Evolutionary conservation across 495 filamentous ascomycete genomes (phyloP).

Genomic region (Cudoniella acicularis): DNA sequence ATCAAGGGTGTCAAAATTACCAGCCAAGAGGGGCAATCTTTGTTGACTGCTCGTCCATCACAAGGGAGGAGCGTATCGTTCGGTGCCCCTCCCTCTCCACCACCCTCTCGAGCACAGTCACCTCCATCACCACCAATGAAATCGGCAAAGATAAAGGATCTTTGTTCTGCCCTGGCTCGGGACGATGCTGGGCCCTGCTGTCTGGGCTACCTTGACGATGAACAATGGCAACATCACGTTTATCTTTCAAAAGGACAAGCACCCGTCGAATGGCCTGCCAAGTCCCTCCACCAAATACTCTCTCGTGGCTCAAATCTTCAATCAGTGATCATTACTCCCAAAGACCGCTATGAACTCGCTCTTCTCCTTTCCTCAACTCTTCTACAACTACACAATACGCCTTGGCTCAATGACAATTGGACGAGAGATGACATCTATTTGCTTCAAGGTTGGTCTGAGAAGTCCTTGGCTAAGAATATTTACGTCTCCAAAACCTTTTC

Average conservation of each 20-base stretch:
- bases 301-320: neutral
- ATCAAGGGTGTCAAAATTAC: neutral
- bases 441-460: neutral
- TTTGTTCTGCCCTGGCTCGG: neutral
- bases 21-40: neutral
- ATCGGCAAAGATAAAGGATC: neutral
- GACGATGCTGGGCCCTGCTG: neutral
- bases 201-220: neutral
- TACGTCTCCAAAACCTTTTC: neutral
- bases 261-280: neutral
- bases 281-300: neutral
- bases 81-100: neutral
- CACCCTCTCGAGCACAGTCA: neutral
- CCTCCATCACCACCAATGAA: neutral
- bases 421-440: neutral
- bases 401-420: neutral
- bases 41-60: neutral
- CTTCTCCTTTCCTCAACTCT: neutral
- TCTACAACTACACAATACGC: neutral
- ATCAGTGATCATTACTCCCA: neutral
- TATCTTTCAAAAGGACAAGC: neutral
- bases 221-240: neutral
- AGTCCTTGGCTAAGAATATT: neutral
- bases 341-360: neutral
- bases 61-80: neutral